These are phyloP conservation scores for Epichloe uncinata DNA, from an alignment of 2,329 filamentous ascomycete species.

Conservation along the genomic window DNA sequence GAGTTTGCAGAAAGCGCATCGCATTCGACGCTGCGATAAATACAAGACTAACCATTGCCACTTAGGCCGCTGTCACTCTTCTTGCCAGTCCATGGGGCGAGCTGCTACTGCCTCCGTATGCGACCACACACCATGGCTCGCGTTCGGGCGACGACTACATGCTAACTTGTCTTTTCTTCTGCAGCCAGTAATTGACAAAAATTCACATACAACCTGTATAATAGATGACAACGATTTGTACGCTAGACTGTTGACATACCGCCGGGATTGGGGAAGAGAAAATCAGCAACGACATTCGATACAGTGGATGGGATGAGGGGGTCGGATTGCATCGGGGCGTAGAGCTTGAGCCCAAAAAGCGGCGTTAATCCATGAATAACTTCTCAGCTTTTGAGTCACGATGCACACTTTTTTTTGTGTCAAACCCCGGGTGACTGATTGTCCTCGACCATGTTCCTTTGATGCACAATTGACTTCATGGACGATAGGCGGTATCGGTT, in stretches of 20 bases:
- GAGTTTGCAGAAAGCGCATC: slow-evolving; percentile 21
- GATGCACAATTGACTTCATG: not conserved
- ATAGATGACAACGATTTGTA: slow-evolving; percentile 10
- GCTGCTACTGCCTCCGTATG: slow-evolving; percentile 51
- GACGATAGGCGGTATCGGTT: not conserved
- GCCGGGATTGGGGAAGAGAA: not conserved
- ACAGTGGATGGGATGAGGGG: not conserved
- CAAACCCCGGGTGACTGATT: not conserved
- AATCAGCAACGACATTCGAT: not conserved
- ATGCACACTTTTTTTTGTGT: too few species aligned
- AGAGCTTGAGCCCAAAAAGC: not conserved
- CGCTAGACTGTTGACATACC: slow-evolving; percentile 1
- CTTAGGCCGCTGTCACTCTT: slow-evolving; percentile 36
- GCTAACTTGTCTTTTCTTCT: not conserved
- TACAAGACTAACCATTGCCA: slow-evolving; percentile 4
- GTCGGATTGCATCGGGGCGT: not conserved
- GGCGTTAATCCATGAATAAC: not conserved
- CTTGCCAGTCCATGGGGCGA: slow-evolving; percentile 56
- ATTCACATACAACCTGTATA: slow-evolving; percentile 13
- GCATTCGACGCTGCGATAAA: not conserved
- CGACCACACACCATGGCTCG: slow-evolving; percentile 1
- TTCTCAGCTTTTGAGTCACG: not conserved
- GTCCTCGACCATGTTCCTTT: not conserved
- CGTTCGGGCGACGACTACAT: not conserved
- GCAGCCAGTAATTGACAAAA: slow-evolving; percentile 3